These are phyloP conservation scores for Raddia guianensis DNA, from an alignment of 176 grass and related monocot species.

Conservation along the genomic window DNA sequence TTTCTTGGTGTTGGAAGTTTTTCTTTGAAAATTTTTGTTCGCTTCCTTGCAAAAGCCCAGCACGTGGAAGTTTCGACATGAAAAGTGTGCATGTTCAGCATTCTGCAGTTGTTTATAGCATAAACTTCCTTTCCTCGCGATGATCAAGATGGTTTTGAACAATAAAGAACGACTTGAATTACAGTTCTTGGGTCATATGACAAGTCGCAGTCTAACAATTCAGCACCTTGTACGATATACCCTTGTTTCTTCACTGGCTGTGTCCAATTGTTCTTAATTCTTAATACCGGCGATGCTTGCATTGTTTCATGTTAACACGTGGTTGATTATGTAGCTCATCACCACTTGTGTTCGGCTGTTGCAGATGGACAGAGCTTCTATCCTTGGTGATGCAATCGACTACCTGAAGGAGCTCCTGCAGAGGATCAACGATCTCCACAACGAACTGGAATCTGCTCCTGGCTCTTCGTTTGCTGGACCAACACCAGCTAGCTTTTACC, in stretches of 20 bases:
- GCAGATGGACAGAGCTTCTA: conserved; percentile 83
- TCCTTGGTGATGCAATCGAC: conserved; percentile 80
- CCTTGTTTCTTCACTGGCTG: not conserved
- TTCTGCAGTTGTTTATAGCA: not conserved
- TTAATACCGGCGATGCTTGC: not conserved
- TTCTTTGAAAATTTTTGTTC: conserved; percentile 14
- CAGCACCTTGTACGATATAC: not conserved
- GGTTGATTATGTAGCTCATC: not conserved
- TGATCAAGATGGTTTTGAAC: conserved; percentile 25
- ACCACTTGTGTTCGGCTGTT: conserved; percentile 37
- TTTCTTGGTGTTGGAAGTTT: not conserved
- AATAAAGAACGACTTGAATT: conserved; percentile 30
- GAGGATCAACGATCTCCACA: conserved; percentile 73
- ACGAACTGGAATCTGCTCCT: conserved; percentile 66
- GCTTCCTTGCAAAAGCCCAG: conserved; percentile 1
- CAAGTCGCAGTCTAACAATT: not conserved
- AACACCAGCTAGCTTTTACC: conserved; percentile 53
- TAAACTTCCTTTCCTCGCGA: conserved; percentile 8
- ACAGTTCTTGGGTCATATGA: not conserved
- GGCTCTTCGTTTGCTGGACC: conserved; percentile 60
- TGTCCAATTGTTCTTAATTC: not conserved
- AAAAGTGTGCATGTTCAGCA: not conserved
- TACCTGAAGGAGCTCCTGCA: conserved; percentile 87
- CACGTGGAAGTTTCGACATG: conserved; percentile 17
- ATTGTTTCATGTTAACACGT: not conserved